Base-by-base conservation (phyloP, 352 stramenopile species). In the Phytopythium kandeliae region DNA sequence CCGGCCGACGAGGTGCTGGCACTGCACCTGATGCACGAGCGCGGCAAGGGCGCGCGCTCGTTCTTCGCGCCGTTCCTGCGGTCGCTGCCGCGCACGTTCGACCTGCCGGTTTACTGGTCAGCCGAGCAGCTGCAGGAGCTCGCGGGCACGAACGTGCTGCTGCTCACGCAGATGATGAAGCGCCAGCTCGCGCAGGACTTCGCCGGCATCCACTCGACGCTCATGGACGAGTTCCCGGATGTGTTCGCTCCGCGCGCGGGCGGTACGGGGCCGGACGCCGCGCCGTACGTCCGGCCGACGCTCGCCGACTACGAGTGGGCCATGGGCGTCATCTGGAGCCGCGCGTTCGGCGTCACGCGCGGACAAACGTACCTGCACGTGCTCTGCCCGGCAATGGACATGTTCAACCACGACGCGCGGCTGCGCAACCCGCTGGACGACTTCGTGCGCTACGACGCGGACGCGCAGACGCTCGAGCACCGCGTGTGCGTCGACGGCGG, bases 261-360 rank as follows among this genome's bases (percentile, higher is more conserved):
- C 31, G 31, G 31, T 11, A 7, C 31, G 31, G 11, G 11, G 7
- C 7, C 7, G 15, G 31, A 13, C 28, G 28, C 28, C 28, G 4
- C 28, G 28, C 28, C 28, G 9, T 58, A 80, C 63, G 58, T 55
- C 16, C 77, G 70, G 1, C 43, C 43, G 26, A 59, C 60, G 33
- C 37, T 67, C 2, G 21, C 68, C 25, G 75, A 91, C 52, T 91
- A 91, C 56, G 67, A 63, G 38, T 91, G 80, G 80, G 80, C 78
- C 0, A 78, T 91, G 64, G 71, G 63, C 46, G 78, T 85, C 49
- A 85, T 91, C 34, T 91, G 78, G 78, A 88, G 71, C 57, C 75
- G 80, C 10, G 75, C 80, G 5, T 90, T 90, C 61, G 74, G 74
- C 33, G 60, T 81, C 24, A 74, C 50, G 19, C 76, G 61, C 40